Percentiles rank a stretch among this genome's conserved stretches.
Conservation (phyloP, 208 protist genomes). For the Leishmania tropica region DNA sequence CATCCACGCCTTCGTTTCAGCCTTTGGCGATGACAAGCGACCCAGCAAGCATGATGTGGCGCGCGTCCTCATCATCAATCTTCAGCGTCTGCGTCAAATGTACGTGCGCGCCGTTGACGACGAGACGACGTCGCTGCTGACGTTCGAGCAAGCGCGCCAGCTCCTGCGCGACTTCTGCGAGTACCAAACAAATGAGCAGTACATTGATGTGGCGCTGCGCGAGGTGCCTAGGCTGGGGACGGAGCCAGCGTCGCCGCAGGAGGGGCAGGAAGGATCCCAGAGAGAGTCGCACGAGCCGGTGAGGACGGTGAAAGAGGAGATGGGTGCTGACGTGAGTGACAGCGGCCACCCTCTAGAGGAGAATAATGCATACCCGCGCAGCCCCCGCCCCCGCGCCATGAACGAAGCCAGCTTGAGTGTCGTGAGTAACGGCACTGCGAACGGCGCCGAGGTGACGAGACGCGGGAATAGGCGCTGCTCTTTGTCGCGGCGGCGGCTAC, state of each 20-base stretch:
- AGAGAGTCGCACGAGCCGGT: not conserved
- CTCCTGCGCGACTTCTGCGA: slow-evolving; percentile 84
- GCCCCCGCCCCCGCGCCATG: not conserved
- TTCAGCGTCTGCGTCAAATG: slow-evolving; percentile 73
- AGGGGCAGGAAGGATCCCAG: not conserved
- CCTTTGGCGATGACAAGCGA: slow-evolving; percentile 46
- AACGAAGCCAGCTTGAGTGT: not conserved
- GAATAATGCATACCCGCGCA: not conserved
- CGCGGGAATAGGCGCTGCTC: not conserved
- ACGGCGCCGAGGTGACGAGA: too few relatives aligned
- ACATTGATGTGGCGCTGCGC: slow-evolving; percentile 36
- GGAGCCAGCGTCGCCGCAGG: not conserved
- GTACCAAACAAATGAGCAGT: slow-evolving; percentile 67
- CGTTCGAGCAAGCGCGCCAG: slow-evolving; percentile 35
- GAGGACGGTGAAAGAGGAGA: not conserved
- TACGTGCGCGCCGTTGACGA: slow-evolving; percentile 56
- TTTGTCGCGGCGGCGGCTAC: slow-evolving; percentile 13
- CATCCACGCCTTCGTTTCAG: slow-evolving; percentile 50
- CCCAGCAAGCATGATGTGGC: slow-evolving; percentile 77
- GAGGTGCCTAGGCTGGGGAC: not conserved
- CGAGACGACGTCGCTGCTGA: slow-evolving; percentile 46
- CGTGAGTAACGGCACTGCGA: not conserved
- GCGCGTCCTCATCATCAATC: slow-evolving; percentile 71
- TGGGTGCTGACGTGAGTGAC: not conserved
- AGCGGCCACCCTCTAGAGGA: not conserved